phyloP scores from a whole-genome alignment of 164 flowering plant genomes.

The Magnolia changhungtana region DNA sequence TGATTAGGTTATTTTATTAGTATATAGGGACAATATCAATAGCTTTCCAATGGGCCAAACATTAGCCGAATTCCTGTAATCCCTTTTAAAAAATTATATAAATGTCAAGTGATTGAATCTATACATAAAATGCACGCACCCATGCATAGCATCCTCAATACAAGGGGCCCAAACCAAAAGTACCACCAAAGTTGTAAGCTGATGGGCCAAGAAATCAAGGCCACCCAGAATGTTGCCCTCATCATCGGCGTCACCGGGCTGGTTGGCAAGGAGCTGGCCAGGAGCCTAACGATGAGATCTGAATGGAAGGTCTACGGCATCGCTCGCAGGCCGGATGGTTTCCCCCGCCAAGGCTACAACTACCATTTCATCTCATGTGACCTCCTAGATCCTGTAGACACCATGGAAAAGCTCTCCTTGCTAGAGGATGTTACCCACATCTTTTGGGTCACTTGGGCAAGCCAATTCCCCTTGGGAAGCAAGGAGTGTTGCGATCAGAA shows the following conservation, averaged over 20 bases:
- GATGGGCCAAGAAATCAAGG: neutral
- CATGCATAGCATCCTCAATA: neutral
- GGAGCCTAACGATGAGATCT: conserved; percentile 26
- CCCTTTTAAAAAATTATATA: neutral
- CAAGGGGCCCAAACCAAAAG: neutral
- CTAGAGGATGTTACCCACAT: conserved; percentile 60
- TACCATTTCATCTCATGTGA: conserved; percentile 76
- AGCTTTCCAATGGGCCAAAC: neutral
- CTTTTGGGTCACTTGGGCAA: conserved; percentile 92
- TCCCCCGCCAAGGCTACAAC: conserved; percentile 3
- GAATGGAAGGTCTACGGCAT: conserved; percentile 76
- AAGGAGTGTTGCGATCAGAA: conserved; percentile 58
- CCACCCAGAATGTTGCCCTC: conserved; percentile 38
- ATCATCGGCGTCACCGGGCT: conserved; percentile 85
- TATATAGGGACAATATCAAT: neutral
- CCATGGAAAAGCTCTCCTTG: conserved; percentile 41
- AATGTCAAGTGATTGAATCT: neutral
- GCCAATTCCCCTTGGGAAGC: conserved; percentile 47
- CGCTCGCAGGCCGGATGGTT: conserved; percentile 36
- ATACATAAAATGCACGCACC: neutral
- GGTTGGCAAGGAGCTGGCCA: conserved; percentile 70
- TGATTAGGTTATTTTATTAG: neutral
- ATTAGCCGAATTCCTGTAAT: neutral
- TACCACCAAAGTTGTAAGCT: neutral
- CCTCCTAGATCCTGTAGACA: conserved; percentile 48